Evolutionary conservation across 2,329 filamentous ascomycete species (phyloP).

Genomic region (Teratosphaeriaceae sp.): DNA sequence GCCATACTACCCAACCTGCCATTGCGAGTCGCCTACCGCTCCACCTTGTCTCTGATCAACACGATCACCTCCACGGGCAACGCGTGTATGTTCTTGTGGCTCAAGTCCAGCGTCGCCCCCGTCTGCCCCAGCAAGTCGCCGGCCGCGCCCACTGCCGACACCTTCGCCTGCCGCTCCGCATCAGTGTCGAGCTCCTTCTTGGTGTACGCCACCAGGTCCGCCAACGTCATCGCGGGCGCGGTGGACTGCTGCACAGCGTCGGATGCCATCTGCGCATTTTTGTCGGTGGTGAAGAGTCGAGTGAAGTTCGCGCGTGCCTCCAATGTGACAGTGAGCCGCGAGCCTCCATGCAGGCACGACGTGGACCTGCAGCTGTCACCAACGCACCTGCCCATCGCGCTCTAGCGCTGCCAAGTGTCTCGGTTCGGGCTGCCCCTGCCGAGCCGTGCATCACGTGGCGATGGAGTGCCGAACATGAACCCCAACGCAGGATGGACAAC

Average conservation of each 20-base stretch:
- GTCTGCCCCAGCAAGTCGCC: conserved; percentile 34
- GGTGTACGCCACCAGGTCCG: conserved; percentile 24
- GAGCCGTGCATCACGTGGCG: too few species aligned
- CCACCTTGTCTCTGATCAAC: conserved; percentile 66
- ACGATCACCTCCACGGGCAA: conserved; percentile 69
- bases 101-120: conserved; percentile 72
- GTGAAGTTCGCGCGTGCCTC: neutral
- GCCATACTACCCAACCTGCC: too few species aligned
- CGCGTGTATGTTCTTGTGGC: conserved; percentile 64
- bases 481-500: too few species aligned
- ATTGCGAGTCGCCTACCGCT: conserved; percentile 47
- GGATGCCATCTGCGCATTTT: conserved; percentile 26
- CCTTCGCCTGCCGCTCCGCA: conserved; percentile 26
- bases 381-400: too few species aligned
- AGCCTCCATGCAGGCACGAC: too few species aligned
- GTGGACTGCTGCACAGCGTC: conserved; percentile 12
- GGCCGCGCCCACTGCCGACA: conserved; percentile 16
- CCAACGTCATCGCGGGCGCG: conserved; percentile 20
- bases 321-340: too few species aligned
- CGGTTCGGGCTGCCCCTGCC: too few species aligned
- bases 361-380: too few species aligned
- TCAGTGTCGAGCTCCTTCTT: conserved; percentile 28
- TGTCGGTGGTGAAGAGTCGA: neutral
- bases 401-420: too few species aligned
- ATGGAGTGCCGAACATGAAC: too few species aligned